phyloP scores from a whole-genome alignment of 352 stramenopile species.

The Phytophthora crassamura region DNA sequence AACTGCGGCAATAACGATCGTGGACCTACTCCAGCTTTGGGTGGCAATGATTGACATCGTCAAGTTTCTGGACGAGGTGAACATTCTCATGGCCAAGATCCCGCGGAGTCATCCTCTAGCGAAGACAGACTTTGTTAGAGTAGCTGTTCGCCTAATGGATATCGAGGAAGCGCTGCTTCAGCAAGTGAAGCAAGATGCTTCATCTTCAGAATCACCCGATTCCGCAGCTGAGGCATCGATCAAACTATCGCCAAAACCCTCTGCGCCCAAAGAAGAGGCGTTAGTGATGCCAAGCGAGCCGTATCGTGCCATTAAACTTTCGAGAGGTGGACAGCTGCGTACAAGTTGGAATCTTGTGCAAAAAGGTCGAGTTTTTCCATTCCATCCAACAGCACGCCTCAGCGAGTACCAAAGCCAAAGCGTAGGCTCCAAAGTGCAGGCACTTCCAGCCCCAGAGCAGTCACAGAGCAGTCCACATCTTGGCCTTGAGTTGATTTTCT shows the following conservation, averaged over 20 bases:
- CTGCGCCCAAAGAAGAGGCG: not conserved
- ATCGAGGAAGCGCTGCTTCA: not conserved
- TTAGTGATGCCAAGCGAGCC: not conserved
- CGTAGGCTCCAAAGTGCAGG: too few species aligned
- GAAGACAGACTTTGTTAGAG: slow-evolving; percentile 23
- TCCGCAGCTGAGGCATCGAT: not conserved
- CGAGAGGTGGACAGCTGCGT: not conserved
- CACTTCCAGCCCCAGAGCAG: not conserved
- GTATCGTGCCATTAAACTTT: not conserved
- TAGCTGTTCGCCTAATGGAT: slow-evolving; percentile 17
- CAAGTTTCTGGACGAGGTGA: slow-evolving; percentile 8
- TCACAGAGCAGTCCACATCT: not conserved
- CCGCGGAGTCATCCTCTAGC: slow-evolving; percentile 4
- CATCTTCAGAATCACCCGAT: not conserved
- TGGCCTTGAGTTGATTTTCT: slow-evolving; percentile 20
- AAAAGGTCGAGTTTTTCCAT: slow-evolving; percentile 11
- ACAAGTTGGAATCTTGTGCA: not conserved
- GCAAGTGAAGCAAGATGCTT: not conserved
- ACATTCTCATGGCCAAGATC: slow-evolving; percentile 25
- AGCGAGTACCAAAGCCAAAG: not conserved
- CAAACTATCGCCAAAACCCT: not conserved
- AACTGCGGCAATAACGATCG: slow-evolving; percentile 30
- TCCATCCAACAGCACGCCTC: not conserved
- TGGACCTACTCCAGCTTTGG: slow-evolving; percentile 45
- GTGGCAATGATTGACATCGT: slow-evolving; percentile 37